These are phyloP conservation scores for Acacia acuminata DNA, from an alignment of 306 rosid species.

Conservation along the genomic window DNA sequence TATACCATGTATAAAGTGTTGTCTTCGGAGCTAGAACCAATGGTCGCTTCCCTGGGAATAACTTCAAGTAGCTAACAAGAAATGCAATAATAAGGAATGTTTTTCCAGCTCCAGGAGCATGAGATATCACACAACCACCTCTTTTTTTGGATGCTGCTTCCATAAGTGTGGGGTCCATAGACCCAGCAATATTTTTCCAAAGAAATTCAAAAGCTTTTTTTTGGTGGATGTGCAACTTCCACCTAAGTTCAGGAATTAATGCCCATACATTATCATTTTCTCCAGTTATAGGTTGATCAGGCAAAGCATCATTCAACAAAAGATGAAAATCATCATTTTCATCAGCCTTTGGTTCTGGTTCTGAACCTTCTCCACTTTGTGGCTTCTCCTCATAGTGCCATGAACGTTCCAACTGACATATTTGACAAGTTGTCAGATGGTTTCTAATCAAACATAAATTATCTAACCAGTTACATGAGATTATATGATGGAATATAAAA, in stretches of 20 bases:
- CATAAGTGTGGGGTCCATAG: constrained; percentile 58
- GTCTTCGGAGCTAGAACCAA: constrained; percentile 87
- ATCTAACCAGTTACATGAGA: constrained; percentile 10
- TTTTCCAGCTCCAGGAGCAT: constrained; percentile 87
- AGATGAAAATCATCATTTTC: constrained; percentile 54
- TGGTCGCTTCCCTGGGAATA: constrained; percentile 79
- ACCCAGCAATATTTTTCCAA: constrained; percentile 77
- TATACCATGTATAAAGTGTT: constrained; percentile 84
- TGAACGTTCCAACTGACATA: constrained; percentile 57
- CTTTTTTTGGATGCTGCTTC: constrained; percentile 45
- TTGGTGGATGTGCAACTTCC: constrained; percentile 58
- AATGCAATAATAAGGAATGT: constrained; percentile 80
- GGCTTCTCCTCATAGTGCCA: constrained; percentile 64
- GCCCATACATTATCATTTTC: constrained; percentile 80
- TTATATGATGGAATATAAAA: neutral
- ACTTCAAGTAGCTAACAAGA: constrained; percentile 76
- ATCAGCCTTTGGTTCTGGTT: constrained; percentile 36
- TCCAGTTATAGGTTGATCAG: constrained; percentile 47
- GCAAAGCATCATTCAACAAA: constrained; percentile 31
- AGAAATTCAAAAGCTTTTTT: constrained; percentile 67
- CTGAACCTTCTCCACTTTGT: constrained; percentile 39
- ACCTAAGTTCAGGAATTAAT: constrained; percentile 46
- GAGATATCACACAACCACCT: constrained; percentile 85
- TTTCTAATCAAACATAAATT: neutral
- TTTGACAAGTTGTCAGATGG: constrained; percentile 32